Conservation (phyloP, 192 early-diverging fungal species). For the Coemansia sp. region DNA sequence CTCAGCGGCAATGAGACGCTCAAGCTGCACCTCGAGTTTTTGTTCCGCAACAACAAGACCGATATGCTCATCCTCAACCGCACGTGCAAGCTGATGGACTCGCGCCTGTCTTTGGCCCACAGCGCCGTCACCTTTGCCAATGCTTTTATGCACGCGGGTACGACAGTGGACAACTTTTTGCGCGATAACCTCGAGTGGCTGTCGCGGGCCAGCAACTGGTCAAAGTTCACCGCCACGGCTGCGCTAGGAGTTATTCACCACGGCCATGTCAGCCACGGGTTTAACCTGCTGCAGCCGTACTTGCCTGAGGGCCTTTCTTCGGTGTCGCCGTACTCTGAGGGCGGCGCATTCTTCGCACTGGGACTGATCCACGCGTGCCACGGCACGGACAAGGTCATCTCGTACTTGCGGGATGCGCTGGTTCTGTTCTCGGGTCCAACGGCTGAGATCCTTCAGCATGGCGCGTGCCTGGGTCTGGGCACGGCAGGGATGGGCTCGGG, state of each 20-base stretch:
- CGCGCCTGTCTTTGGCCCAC: constrained; percentile 90
- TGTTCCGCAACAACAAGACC: constrained; percentile 93
- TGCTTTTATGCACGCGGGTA: constrained; percentile 97
- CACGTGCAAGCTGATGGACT: constrained; percentile 86
- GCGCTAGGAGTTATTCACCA: constrained; percentile 97
- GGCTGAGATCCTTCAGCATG: constrained; percentile 92
- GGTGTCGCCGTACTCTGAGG: constrained; percentile 89
- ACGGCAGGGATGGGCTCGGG: constrained; percentile 96
- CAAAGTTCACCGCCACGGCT: constrained; percentile 98
- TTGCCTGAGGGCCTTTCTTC: constrained; percentile 89
- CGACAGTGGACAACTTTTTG: constrained; percentile 96
- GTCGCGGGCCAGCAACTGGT: constrained; percentile 95
- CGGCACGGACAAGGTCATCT: constrained; percentile 71
- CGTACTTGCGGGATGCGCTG: constrained; percentile 81
- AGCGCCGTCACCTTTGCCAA: constrained; percentile 95
- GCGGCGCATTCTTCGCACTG: constrained; percentile 95
- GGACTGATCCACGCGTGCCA: constrained; percentile 98
- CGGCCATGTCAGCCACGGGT: constrained; percentile 88
- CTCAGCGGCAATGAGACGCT: constrained; percentile 89
- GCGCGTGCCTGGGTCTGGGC: constrained; percentile 92
- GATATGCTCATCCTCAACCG: constrained; percentile 95
- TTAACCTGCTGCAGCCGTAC: constrained; percentile 85
- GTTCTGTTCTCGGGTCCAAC: constrained; percentile 63
- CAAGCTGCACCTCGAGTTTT: constrained; percentile 90
- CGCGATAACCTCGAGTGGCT: constrained; percentile 98